Evolutionary conservation across 2,329 filamentous ascomycete genomes (phyloP).

Genomic region (Simplicillium sp.): DNA sequence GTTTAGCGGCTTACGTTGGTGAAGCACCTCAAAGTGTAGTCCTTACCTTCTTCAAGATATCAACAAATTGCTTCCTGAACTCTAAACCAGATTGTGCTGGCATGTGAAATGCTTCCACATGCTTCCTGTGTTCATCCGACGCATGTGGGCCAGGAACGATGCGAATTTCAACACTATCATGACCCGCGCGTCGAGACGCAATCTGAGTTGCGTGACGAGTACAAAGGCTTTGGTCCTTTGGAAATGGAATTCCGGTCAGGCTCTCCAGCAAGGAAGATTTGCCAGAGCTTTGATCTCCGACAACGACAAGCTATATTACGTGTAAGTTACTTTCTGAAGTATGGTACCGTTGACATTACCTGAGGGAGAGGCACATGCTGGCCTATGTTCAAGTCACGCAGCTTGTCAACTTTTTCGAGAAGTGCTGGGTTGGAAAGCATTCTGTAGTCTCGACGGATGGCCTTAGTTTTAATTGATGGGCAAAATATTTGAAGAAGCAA

Average conservation of each 20-base stretch:
- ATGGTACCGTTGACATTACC: too few relatives aligned
- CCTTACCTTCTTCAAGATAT: conserved; percentile 30
- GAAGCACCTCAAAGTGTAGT: too few relatives aligned
- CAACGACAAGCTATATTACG: conserved; percentile 15
- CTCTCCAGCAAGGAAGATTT: conserved; percentile 22
- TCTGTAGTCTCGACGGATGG: too few relatives aligned
- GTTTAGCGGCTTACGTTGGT: too few relatives aligned
- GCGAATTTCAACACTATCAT: conserved; percentile 25
- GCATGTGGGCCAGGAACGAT: conserved; percentile 26
- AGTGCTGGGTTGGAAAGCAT: too few relatives aligned
- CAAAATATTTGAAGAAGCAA: too few relatives aligned
- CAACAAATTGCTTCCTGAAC: conserved; percentile 22
- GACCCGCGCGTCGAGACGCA: conserved; percentile 22
- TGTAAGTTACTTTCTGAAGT: too few relatives aligned
- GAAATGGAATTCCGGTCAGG: conserved; percentile 21
- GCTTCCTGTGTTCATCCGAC: conserved; percentile 5
- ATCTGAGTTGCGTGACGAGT: conserved; percentile 20
- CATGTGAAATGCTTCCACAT: conserved; percentile 5
- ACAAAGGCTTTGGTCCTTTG: conserved; percentile 17
- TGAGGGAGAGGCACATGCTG: conserved; percentile 11
- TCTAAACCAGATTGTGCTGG: conserved; percentile 10
- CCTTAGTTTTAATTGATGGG: too few relatives aligned
- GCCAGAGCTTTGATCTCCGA: conserved; percentile 22
- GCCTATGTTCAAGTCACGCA: conserved; percentile 16
- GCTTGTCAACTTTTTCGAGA: conserved; percentile 15